Evolutionary conservation across 495 filamentous ascomycete genomes (phyloP), one percentile per base, ranked within the genome.

Genomic region (Penicillium egyptiacum): DNA sequence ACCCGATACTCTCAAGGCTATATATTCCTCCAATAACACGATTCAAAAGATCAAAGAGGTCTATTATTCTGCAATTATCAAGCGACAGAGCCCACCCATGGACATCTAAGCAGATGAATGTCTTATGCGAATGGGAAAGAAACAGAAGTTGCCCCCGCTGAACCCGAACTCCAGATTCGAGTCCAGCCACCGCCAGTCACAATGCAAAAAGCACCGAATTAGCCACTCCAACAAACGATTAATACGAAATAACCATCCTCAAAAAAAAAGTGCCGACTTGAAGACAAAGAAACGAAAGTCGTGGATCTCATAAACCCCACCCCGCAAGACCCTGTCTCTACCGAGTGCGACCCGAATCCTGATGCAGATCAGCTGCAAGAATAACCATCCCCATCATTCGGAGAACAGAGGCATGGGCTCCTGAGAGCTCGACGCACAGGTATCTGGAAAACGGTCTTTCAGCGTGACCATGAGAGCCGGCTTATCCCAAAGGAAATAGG

Each of bases 401-500:
- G 35, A 47, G 8, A 39, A 47, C 14, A 19, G 23, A 11, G 19
- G 16, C 14, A 17, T 10, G 3, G 17, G 5, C 11, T 33, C 11
- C 35, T 22, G 19, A 16, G 43, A 42, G 4, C 26, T 37, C 23
- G 33, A 14, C 1, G 33, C 16, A 9, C 19, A 5, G 0, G 19
- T 3, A 1, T 58, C 47, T 2, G 39, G 41, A 8, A 56, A 55
- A 2, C 61, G 54, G 26, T 61, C 55, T 19, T 20, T 37, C 16
- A 68, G 42, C 11, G 41, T 57, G 23, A 74, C 70, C 64, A 68
- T 68, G 1, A 75, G 59, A n/a, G 62, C 65, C 9, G 64, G 70
- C 62, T 79, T 81, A 49, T 79, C 67, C 80, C 80, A 82, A 2
- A 78, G 46, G 17, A 70, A 53, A 55, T 70, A 77, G 0, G 69